Percentiles rank a stretch among this genome's conserved stretches.
phyloP scores from a whole-genome alignment of 1,284 basidiomycete genomes.

The Ceratobasidium sp. region DNA sequence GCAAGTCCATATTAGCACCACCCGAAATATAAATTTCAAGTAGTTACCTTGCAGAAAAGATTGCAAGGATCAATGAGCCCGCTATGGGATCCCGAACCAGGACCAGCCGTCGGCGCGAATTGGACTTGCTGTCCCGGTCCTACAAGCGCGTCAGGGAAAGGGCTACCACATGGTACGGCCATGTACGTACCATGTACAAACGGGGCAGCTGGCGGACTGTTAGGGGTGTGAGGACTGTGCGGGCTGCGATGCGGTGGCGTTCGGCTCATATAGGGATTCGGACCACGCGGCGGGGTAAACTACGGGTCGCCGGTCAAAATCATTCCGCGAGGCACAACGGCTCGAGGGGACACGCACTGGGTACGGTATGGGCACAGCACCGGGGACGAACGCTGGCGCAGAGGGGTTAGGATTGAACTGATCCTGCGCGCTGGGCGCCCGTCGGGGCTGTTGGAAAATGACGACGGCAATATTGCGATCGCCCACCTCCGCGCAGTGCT shows the following conservation, averaged over 20 bases:
- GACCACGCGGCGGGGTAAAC: conserved; percentile 41
- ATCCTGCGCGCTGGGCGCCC: conserved; percentile 53
- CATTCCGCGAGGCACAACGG: neutral
- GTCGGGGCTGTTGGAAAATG: conserved; percentile 69
- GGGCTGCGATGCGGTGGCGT: conserved; percentile 49
- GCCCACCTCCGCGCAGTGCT: conserved; percentile 78
- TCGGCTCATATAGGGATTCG: conserved; percentile 34
- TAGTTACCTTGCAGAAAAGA: conserved; percentile 81
- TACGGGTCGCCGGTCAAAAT: conserved; percentile 17
- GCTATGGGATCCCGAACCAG: conserved; percentile 80
- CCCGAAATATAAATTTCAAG: neutral
- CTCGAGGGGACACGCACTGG: conserved; percentile 20
- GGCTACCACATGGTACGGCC: neutral
- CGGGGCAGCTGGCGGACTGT: conserved; percentile 55
- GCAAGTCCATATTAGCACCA: neutral
- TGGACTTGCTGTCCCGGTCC: conserved; percentile 88
- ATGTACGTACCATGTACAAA: conserved; percentile 74
- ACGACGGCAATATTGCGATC: conserved; percentile 84
- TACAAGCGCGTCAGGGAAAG: conserved; percentile 20
- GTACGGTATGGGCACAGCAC: conserved; percentile 49
- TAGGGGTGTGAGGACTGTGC: conserved; percentile 55
- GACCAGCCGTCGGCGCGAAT: conserved; percentile 74
- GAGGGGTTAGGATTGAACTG: conserved; percentile 71
- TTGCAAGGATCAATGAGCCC: conserved; percentile 93
- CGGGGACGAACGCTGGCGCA: conserved; percentile 79